Base-by-base conservation (phyloP, 495 filamentous ascomycete genomes). In the Glarea lozoyensis region DNA sequence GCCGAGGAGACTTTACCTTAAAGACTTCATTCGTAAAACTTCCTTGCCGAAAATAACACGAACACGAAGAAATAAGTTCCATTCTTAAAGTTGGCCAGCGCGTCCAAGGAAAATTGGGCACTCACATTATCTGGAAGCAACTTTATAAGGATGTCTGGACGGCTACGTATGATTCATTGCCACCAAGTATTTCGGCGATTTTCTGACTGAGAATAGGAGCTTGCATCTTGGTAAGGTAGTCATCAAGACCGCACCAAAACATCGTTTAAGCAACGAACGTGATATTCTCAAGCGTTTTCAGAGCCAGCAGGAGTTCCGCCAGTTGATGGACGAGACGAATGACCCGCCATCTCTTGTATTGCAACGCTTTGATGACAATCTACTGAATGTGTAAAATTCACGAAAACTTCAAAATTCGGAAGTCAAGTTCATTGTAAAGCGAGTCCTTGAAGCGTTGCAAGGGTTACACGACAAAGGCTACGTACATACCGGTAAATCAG, bases 261-360 rank as follows among this genome's bases (percentile, higher is more conserved):
- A 50, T 53, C 60, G 59, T 16, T 36, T 68, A 15, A 48, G 57
- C 24, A 69, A 70, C 46, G 65, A 72, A 49, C 56, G 57, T 18
- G 58, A 66, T 38, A 41, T 72, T 45, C 57, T 69, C 11, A 59
- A 54, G 41, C 60, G 47, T 49, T 68, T 68, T 50, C 64, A 64
- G 47, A 21, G 37, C 31, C 38, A 66, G n/a, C n/a, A n/a, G 18
- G 59, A 58, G 10, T 46, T 69, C 23, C 40, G 67, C 39, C 63
- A 69, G 46, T 55, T 69, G 37, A 57, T 70, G 27, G 37, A 58
- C 16, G 54, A 64, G 40, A 59, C 57, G 20, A 36, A 47, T 38
- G 58, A 64, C 37, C 65, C 66, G 22, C 60, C 61, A 23, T 59
- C 62, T 7, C 59, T 71, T 33, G 61, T 71, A 13, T 46, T 70